Conservation (phyloP, 2,329 filamentous ascomycete species). For the Colletotrichum sp. region DNA sequence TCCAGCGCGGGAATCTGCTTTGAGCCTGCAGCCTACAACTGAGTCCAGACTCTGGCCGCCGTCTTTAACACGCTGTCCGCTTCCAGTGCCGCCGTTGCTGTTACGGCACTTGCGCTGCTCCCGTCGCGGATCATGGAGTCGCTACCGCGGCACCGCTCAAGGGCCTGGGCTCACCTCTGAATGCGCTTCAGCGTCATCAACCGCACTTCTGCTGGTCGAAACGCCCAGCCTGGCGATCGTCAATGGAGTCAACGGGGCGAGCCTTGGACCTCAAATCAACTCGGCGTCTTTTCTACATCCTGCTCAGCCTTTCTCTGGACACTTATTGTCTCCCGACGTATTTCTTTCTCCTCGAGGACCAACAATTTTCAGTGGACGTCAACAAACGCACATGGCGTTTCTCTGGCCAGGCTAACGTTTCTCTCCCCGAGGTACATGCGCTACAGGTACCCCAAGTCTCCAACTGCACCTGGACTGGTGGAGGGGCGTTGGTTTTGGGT, state of each 20-base stretch:
- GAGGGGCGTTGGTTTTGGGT: constrained; percentile 8
- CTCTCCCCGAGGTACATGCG: not conserved
- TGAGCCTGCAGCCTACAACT: not conserved
- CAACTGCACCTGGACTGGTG: not conserved
- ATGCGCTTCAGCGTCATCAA: constrained; percentile 7
- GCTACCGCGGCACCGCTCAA: not conserved
- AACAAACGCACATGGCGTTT: not conserved
- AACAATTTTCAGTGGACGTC: not conserved
- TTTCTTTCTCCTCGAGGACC: not conserved
- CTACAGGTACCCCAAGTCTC: constrained; percentile 4
- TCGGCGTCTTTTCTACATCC: not conserved
- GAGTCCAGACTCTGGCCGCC: not conserved
- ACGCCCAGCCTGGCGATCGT: not conserved
- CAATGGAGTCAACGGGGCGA: not conserved
- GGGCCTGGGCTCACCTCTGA: not conserved
- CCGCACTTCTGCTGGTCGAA: not conserved
- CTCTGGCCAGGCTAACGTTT: not conserved
- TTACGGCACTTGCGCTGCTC: constrained; percentile 10
- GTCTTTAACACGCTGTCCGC: not conserved
- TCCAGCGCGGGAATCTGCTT: not conserved
- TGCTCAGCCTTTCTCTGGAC: not conserved
- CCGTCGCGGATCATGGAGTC: constrained; percentile 10
- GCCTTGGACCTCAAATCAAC: not conserved
- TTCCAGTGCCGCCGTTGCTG: not conserved
- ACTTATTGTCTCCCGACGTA: not conserved